These are phyloP conservation scores for Pleurotus platypus DNA, from an alignment of 768 basidiomycete genomes.

Conservation along the genomic window DNA sequence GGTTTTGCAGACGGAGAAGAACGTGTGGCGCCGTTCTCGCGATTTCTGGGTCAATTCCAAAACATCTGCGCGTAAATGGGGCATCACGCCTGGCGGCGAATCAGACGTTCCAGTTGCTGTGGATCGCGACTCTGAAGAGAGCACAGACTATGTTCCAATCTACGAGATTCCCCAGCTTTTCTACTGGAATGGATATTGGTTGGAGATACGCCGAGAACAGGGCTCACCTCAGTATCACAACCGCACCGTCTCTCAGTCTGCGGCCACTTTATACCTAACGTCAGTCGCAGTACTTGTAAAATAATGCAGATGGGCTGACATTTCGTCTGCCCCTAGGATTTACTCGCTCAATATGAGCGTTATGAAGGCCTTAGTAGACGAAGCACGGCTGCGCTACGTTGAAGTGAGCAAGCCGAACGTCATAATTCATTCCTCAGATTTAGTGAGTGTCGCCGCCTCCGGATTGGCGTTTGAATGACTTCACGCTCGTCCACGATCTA, in stretches of 20 bases:
- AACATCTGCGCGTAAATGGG: constrained; percentile 37
- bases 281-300: constrained; percentile 16
- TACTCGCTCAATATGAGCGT: constrained; percentile 40
- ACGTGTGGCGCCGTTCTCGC: constrained; percentile 37
- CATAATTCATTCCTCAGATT: constrained; percentile 32
- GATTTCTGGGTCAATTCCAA: constrained; percentile 39
- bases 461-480: neutral
- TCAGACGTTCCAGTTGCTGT: constrained; percentile 5
- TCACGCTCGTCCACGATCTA: constrained; percentile 9
- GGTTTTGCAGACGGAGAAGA: constrained; percentile 31
- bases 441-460: constrained; percentile 18
- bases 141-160: constrained; percentile 40
- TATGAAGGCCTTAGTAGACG: constrained; percentile 37
- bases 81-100: constrained; percentile 23
- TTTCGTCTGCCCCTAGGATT: constrained; percentile 21
- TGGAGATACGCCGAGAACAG: constrained; percentile 27
- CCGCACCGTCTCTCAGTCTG: constrained; percentile 8
- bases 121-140: constrained; percentile 15
- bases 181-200: constrained; percentile 40
- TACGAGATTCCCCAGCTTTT: constrained; percentile 39
- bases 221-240: constrained; percentile 7
- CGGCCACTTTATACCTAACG: constrained; percentile 25
- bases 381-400: constrained; percentile 35
- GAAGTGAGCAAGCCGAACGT: constrained; percentile 39
- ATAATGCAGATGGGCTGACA: neutral